Evolutionary conservation across 176 grass and related monocot species (phyloP), one percentile per base, ranked within the genome.

Genomic region (Cenchrus fungigraminus): DNA sequence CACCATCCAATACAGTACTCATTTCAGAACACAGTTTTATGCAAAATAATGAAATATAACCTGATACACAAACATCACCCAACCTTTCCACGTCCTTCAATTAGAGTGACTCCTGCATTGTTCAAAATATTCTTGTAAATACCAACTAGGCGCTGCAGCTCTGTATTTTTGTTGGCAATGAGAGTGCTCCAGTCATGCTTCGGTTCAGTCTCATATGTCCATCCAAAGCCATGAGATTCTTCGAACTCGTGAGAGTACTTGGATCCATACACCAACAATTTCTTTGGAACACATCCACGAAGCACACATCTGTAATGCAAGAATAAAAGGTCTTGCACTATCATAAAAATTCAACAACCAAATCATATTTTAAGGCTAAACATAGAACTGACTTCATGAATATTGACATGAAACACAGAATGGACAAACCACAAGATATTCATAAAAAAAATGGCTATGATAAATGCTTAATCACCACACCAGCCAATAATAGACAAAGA

Each of bases 61-160:
- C 10, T 69, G 64, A 52, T 82, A 31, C 61, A 82, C 25, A 87
- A 77, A 57, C 63, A 60, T 76, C 62, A 82, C 52, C 51, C 67
- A 69, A 97, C 89, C 91, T 97, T 91, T 91, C 94, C 94, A 73
- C 91, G 91, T 22, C 91, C 91, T 93, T 97, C 94, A 64, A 97
- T 91, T 84, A 97, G 53, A 77, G 91, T 86, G 12, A 97, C 94
- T 11, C 87, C 85, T 49, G 91, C 71, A 84, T 91, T 93, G 65
- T 90, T 91, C 59, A 97, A 67, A 59, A 84, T 84, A 20, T 93
- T 97, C 81, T 79, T 97, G 45, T 97, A 87, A 76, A 97, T 88
- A 9, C 91, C 87, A 43, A 92, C 79, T 3, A 97, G 82, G 53
- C 94, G 89, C 85, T 93, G 87, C 77, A 93, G 71, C 37, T 97